Evolutionary conservation across 768 basidiomycete genomes (phyloP), one percentile per base, ranked within the genome.

Genomic region (Macrocybe gigantea): DNA sequence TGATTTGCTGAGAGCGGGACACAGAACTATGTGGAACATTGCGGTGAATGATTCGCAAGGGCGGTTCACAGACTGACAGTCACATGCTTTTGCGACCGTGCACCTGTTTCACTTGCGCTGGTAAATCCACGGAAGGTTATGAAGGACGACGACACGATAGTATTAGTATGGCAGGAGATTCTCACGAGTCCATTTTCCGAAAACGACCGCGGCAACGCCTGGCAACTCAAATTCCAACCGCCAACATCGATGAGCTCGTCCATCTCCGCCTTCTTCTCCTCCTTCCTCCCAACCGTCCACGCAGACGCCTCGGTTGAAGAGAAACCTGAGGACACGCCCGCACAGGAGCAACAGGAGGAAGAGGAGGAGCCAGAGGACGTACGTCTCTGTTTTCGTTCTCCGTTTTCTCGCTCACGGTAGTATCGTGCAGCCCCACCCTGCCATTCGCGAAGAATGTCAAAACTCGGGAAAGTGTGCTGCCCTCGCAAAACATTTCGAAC

Each of bases 281-380:
- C 72, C 1, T 63, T 79, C 58, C 54, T 74, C 36, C 66, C 72
- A 0, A 69, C 68, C 15, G 65, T 71, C 14, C 64, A 73, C 63
- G 69, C 69, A 34, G 74, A 77, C 57, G 56, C 71, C 22, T 22
- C 22, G 22, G 22, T 22, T 8, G 72, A 74, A 52, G 67, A 73
- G 56, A 62, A 61, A 12, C 66, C 68, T 45, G 60, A 40, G 58
- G 67, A 60, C 56, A 65, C 46, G 56, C 57, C 60, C 48, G 50
- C 59, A 35, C 56, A 59, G 44, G 64, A 66, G 51, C 22, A 22
- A 22, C 22, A 22, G 22, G 74, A 68, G 44, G 72, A 73, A 49
- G 75, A 65, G 63, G 81, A 80, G 52, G 83, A 90, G 54, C 88
- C 89, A 10, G 88, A 92, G 66, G 91, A 93, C 62, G 90, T 93